phyloP scores from a whole-genome alignment of 352 stramenopile genomes.

The Phytophthora multivora region DNA sequence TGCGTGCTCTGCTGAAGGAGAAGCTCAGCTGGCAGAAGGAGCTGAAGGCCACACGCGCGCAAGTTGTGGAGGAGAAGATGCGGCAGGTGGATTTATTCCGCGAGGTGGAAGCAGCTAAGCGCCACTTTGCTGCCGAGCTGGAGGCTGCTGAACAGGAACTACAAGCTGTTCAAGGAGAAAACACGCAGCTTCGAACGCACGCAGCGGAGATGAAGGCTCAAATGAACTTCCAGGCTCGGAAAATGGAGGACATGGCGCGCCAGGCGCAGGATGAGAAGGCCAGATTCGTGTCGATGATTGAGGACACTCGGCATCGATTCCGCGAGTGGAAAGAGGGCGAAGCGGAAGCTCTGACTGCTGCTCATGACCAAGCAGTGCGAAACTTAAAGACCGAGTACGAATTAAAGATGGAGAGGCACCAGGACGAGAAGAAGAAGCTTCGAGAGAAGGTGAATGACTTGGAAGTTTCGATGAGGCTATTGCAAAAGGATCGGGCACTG shows the following conservation, averaged over 20 bases:
- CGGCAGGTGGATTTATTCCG: constrained; percentile 67
- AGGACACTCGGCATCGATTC: constrained; percentile 61
- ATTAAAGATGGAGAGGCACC: constrained; percentile 65
- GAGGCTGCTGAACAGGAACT: constrained; percentile 41
- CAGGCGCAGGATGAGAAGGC: constrained; percentile 67
- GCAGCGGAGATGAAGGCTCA: constrained; percentile 49
- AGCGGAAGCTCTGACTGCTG: constrained; percentile 32
- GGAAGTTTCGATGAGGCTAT: constrained; percentile 61
- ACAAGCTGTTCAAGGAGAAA: constrained; percentile 46
- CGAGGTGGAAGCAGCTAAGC: constrained; percentile 56
- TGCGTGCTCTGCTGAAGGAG: constrained; percentile 63
- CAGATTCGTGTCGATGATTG: constrained; percentile 51
- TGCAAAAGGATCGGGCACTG: constrained; percentile 67
- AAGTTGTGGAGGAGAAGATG: constrained; percentile 79
- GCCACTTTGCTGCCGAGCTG: constrained; percentile 43
- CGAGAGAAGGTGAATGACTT: constrained; percentile 78
- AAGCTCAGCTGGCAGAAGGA: constrained; percentile 77
- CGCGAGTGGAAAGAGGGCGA: constrained; percentile 73
- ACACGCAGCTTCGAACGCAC: constrained; percentile 42
- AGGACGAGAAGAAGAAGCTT: constrained; percentile 77
- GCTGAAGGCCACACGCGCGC: constrained; percentile 56
- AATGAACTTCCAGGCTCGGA: constrained; percentile 43
- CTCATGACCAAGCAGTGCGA: constrained; percentile 54
- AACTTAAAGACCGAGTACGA: constrained; percentile 69
- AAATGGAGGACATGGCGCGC: constrained; percentile 52